Percentiles rank a stretch among this genome's conserved stretches.
These are phyloP conservation scores for Lyophyllum semitale DNA, from an alignment of 768 basidiomycete genomes.

Conservation along the genomic window DNA sequence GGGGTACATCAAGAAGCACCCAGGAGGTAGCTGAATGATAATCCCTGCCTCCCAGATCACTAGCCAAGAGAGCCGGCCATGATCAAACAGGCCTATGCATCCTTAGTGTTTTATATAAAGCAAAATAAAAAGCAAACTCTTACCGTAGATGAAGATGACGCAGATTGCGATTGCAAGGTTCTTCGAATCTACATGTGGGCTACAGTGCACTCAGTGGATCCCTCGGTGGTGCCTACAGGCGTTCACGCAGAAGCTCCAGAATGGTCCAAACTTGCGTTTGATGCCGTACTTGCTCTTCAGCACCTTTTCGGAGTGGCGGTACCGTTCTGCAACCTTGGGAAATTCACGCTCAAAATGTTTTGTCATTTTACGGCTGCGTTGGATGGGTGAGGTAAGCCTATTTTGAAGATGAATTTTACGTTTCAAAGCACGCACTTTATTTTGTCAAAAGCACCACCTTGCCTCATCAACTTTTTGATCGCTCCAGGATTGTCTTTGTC, in stretches of 20 bases:
- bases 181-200: constrained; percentile 28
- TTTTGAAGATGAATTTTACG: too few species aligned
- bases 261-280: constrained; percentile 22
- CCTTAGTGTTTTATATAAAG: constrained; percentile 1
- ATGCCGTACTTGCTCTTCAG: constrained; percentile 13
- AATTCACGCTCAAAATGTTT: too few species aligned
- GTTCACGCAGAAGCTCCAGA: constrained; percentile 32
- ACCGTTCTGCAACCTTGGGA: too few species aligned
- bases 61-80: constrained; percentile 26
- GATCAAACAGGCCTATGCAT: constrained; percentile 18
- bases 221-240: constrained; percentile 2
- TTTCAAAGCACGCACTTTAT: too few species aligned
- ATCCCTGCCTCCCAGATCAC: constrained; percentile 36
- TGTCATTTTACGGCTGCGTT: too few species aligned
- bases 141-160: constrained; percentile 12
- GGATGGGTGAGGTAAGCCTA: too few species aligned
- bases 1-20: constrained; percentile 29
- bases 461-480: too few species aligned
- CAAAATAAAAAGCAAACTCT: constrained; percentile 26
- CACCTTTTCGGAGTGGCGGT: too few species aligned
- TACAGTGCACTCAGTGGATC: constrained; percentile 17
- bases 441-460: too few species aligned
- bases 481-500: too few species aligned
- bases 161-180: too few species aligned
- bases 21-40: constrained; percentile 32